phyloP scores from a whole-genome alignment of 2,329 filamentous ascomycete species.

The Plenodomus tracheiphilus region DNA sequence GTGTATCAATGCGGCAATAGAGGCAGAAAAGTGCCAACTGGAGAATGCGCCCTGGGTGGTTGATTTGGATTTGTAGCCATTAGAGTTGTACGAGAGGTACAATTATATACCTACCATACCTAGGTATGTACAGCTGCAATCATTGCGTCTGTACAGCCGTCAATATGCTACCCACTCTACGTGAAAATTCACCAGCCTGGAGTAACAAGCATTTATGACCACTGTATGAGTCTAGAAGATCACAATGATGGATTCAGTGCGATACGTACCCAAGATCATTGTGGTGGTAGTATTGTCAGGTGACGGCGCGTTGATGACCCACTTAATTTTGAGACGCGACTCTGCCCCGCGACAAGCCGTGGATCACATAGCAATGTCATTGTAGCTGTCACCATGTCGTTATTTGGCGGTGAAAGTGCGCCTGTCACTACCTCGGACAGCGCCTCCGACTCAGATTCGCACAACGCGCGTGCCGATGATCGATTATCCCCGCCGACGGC shows the following conservation, averaged over 20 bases:
- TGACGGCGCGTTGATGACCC: too few species aligned
- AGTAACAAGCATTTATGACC: too few species aligned
- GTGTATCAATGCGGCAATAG: constrained; percentile 60
- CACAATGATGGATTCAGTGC: too few species aligned
- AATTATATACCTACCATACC: too few species aligned
- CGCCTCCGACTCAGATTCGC: not conserved
- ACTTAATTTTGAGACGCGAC: not conserved
- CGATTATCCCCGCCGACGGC: constrained; percentile 6
- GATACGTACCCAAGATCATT: too few species aligned
- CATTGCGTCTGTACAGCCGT: too few species aligned
- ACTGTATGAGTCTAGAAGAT: too few species aligned
- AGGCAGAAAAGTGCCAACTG: constrained; percentile 51
- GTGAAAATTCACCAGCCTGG: too few species aligned
- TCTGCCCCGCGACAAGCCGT: not conserved
- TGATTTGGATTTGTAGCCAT: constrained; percentile 49
- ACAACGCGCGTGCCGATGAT: not conserved
- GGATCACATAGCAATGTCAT: not conserved
- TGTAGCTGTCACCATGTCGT: constrained; percentile 31
- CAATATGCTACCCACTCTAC: too few species aligned
- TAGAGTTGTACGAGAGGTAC: not conserved
- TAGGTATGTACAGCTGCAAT: not conserved
- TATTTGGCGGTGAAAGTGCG: constrained; percentile 29
- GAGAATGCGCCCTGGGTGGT: constrained; percentile 58
- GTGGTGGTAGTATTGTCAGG: too few species aligned
- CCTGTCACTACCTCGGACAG: not conserved